Evolutionary conservation across 2,329 filamentous ascomycete species (phyloP).

Genomic region (Ophiostoma montium): DNA sequence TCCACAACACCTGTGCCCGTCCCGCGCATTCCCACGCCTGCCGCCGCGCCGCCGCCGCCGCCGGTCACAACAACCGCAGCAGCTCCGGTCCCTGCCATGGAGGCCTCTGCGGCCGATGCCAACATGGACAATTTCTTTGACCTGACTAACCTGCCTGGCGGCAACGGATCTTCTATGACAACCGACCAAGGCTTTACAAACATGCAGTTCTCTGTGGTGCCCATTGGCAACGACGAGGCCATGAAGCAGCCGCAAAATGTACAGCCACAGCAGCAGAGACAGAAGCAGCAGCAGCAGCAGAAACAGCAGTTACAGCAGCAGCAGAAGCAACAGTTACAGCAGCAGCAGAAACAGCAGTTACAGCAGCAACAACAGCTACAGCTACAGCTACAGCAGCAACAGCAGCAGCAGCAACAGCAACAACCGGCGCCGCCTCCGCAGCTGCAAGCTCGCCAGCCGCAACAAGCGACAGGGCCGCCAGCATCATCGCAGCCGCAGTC

Average conservation of each 20-base stretch:
- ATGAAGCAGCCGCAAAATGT: conserved; percentile 11
- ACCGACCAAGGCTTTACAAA: conserved; percentile 39
- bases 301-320: neutral
- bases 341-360: neutral
- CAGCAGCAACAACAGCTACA: neutral
- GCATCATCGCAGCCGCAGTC: neutral
- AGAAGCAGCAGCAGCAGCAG: neutral
- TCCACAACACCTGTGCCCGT: conserved; percentile 11
- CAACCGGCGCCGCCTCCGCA: conserved; percentile 9
- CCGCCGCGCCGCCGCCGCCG: conserved; percentile 11
- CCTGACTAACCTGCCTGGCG: conserved; percentile 6
- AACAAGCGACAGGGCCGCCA: too few relatives aligned
- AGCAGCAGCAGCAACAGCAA: neutral
- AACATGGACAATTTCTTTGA: conserved; percentile 10
- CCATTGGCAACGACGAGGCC: conserved; percentile 17
- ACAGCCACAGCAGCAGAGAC: neutral
- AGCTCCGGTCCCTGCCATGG: conserved; percentile 11
- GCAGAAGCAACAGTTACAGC: neutral
- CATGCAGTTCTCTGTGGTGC: conserved; percentile 41
- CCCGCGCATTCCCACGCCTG: conserved; percentile 12
- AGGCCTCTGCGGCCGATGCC: conserved; percentile 6
- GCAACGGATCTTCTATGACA: conserved; percentile 12
- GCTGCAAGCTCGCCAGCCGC: neutral
- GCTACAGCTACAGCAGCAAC: neutral
- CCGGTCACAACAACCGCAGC: conserved; percentile 9